phyloP scores from a whole-genome alignment of 345 rosid species.

The Arabidopsis suecica region DNA sequence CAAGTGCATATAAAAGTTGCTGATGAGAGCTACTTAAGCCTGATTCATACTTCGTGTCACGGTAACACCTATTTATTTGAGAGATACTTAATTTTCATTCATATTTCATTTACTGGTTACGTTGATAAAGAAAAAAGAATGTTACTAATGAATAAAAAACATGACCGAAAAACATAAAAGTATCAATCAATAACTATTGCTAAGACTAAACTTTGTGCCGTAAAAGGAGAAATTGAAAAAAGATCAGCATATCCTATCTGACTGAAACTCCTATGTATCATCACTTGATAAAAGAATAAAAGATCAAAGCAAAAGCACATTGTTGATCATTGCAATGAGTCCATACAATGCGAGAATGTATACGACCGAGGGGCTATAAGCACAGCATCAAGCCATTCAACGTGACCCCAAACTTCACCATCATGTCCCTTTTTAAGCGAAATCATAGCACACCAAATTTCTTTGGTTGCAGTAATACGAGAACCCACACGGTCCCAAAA shows the following conservation, averaged over 20 bases:
- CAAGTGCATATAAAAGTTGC: background rate
- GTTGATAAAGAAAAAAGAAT: background rate
- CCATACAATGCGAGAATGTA: background rate
- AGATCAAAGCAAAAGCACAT: background rate
- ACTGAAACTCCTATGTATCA: no score
- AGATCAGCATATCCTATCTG: background rate
- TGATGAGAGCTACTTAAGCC: background rate
- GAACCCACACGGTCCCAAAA: background rate
- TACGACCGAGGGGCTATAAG: background rate
- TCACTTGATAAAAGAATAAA: background rate
- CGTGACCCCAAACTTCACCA: background rate
- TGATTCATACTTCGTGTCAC: background rate
- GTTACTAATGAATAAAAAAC: background rate
- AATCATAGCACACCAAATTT: conserved; percentile 13
- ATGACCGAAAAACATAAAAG: background rate
- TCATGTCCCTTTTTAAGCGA: no score
- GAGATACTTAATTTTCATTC: background rate
- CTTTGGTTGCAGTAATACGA: background rate
- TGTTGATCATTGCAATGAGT: background rate
- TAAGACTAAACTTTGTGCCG: background rate
- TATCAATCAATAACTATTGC: background rate
- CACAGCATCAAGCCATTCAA: conserved; percentile 9
- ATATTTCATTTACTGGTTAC: background rate
- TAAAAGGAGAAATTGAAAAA: background rate
- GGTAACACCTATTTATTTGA: background rate